These are phyloP conservation scores for Aspergillus incahuasiensis DNA, from an alignment of 495 filamentous ascomycete species.

Conservation along the genomic window DNA sequence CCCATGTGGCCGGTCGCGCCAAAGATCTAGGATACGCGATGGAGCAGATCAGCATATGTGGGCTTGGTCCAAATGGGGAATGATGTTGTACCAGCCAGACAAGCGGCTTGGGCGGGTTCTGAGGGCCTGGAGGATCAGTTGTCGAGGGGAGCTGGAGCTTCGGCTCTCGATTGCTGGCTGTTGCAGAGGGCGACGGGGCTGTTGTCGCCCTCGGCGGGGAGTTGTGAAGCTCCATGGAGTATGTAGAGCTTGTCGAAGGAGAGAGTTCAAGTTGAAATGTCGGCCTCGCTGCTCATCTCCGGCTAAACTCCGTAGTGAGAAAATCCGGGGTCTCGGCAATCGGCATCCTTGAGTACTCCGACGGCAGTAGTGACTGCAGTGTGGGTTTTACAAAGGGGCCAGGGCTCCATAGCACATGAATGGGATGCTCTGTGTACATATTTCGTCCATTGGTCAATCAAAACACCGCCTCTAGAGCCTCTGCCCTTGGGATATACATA, in stretches of 20 bases:
- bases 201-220: slow-evolving; percentile 25
- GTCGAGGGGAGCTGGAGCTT: slow-evolving; percentile 63
- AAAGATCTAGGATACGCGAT: slow-evolving; percentile 59
- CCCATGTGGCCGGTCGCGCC: slow-evolving; percentile 96
- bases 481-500: slow-evolving; percentile 4
- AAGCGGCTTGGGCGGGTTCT: slow-evolving; percentile 64
- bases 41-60: neutral
- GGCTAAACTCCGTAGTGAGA: slow-evolving; percentile 14
- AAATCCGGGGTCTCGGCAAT: slow-evolving; percentile 11
- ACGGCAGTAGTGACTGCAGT: no score
- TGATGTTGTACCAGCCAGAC: slow-evolving; percentile 69
- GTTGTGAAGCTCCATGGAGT: slow-evolving; percentile 30
- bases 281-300: neutral
- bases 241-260: neutral
- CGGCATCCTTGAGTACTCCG: no score
- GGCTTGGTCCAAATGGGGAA: neutral
- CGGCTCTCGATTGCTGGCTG: slow-evolving; percentile 30
- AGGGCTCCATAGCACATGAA: no score
- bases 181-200: slow-evolving; percentile 25
- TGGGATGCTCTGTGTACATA: neutral
- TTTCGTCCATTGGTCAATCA: neutral
- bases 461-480: neutral
- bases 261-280: neutral
- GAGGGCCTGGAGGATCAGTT: slow-evolving; percentile 72
- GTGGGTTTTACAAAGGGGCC: no score